Evolutionary conservation across 176 grass and related monocot genomes (phyloP).

Genomic region (Zoysia japonica): DNA sequence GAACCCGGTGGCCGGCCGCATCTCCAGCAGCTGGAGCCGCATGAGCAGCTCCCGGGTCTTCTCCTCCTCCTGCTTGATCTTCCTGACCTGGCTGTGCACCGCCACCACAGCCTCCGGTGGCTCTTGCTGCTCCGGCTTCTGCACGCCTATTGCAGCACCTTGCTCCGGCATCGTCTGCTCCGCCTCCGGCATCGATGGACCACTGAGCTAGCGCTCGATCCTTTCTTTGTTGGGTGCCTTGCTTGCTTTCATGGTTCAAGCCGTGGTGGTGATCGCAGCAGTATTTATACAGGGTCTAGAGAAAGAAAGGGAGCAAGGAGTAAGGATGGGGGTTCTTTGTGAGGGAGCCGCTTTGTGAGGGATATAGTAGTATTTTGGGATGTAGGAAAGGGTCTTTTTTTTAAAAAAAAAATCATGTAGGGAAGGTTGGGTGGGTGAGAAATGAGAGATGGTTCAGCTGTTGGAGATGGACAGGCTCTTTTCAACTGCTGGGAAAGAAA

Average conservation of each 20-base stretch:
- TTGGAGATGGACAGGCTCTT: conserved; percentile 30
- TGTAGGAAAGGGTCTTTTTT: conserved; percentile 1
- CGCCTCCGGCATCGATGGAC: conserved; percentile 24
- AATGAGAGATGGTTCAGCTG: conserved; percentile 38
- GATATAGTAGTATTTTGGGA: not conserved
- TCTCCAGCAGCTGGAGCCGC: conserved; percentile 43
- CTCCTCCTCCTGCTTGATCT: conserved; percentile 73
- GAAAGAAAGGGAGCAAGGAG: not conserved
- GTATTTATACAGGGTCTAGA: not conserved
- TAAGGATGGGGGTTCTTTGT: not conserved
- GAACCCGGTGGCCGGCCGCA: conserved; percentile 26
- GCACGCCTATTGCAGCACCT: not conserved
- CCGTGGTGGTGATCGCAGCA: not conserved
- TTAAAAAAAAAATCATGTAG: conserved; percentile 14
- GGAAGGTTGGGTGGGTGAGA: conserved; percentile 45
- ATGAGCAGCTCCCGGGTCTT: conserved; percentile 50
- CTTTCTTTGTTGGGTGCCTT: not conserved
- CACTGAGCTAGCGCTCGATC: not conserved
- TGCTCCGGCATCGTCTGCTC: conserved; percentile 32
- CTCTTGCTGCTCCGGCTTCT: conserved; percentile 24
- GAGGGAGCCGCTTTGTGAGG: not conserved
- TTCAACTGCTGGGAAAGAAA: conserved; percentile 57
- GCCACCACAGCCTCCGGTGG: conserved; percentile 23
- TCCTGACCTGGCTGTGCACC: conserved; percentile 64
- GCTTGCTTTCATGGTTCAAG: not conserved